Conservation (phyloP, 176 grass and related monocot species). For the Triticum turgidum region DNA sequence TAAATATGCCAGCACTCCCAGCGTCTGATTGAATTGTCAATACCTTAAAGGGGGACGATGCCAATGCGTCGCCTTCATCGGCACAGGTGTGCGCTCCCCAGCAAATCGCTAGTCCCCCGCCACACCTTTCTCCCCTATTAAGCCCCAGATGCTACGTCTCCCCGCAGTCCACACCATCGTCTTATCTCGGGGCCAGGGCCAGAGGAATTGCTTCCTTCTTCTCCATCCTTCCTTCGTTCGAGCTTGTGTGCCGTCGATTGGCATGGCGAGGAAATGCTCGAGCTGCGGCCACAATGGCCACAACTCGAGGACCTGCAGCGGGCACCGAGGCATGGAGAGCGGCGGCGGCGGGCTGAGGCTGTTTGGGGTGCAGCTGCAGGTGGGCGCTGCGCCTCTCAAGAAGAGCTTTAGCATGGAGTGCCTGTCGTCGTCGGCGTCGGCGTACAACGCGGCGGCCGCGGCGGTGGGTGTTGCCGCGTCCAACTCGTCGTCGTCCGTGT, state of each 20-base stretch:
- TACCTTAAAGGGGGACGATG: conserved; percentile 37
- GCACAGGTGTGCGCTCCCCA: conserved; percentile 45
- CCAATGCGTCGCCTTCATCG: conserved; percentile 47
- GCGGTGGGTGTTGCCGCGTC: conserved; percentile 30
- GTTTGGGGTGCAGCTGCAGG: conserved; percentile 83
- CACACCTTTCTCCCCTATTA: conserved; percentile 50
- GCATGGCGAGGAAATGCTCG: conserved; percentile 89
- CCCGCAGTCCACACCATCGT: conserved; percentile 29
- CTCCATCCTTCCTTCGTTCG: neutral
- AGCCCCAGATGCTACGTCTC: conserved; percentile 31
- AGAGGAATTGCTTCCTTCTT: conserved; percentile 18
- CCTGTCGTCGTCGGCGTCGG: conserved; percentile 42
- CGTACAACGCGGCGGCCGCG: conserved; percentile 31
- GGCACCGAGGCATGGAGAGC: conserved; percentile 1
- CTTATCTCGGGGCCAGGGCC: conserved; percentile 29
- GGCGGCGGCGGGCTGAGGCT: conserved; percentile 47
- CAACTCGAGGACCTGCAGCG: conserved; percentile 88
- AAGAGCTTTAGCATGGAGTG: conserved; percentile 89
- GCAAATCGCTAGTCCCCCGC: conserved; percentile 34
- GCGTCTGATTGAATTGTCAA: conserved; percentile 36
- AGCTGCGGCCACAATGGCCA: conserved; percentile 91
- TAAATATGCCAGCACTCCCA: conserved; percentile 37
- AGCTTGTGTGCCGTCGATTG: neutral
- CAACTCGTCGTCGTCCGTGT: conserved; percentile 56
- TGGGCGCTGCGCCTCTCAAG: conserved; percentile 49